These are phyloP conservation scores for Rhodamnia rubescens DNA, from an alignment of 345 rosid species.

Conservation along the genomic window DNA sequence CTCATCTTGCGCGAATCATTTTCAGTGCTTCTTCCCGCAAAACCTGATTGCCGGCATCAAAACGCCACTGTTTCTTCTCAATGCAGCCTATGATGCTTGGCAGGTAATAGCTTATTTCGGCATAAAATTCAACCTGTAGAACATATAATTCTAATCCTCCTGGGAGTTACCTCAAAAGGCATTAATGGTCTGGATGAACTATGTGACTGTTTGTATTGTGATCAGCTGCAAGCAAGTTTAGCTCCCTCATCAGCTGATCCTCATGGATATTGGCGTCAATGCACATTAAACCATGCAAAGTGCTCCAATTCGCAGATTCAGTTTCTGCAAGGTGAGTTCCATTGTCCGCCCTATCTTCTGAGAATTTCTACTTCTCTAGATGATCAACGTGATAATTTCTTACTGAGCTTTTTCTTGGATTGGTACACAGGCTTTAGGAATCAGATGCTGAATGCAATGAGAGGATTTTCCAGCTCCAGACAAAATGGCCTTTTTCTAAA, in stretches of 20 bases:
- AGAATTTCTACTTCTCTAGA: background rate
- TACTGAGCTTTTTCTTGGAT: background rate
- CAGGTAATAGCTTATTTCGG: constrained; percentile 43
- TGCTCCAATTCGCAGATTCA: constrained; percentile 58
- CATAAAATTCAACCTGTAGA: background rate
- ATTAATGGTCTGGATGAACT: background rate
- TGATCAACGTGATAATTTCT: background rate
- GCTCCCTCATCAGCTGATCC: constrained; percentile 87
- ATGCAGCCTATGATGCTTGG: constrained; percentile 94
- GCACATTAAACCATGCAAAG: constrained; percentile 55
- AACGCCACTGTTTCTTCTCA: constrained; percentile 73
- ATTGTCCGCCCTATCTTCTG: background rate
- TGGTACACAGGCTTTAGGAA: constrained; percentile 59
- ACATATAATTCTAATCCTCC: background rate
- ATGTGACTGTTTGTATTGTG: background rate
- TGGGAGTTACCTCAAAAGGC: background rate
- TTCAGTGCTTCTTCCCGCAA: constrained; percentile 97
- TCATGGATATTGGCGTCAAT: constrained; percentile 67
- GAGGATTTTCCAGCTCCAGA: constrained; percentile 54
- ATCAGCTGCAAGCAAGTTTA: constrained; percentile 76
- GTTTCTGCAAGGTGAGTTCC: constrained; percentile 56
- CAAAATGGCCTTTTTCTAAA: constrained; percentile 78
- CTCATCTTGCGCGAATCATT: background rate
- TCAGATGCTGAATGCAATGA: constrained; percentile 57
- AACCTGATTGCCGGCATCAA: constrained; percentile 54